These are phyloP conservation scores for Didymella arachidicola DNA, from an alignment of 2,329 filamentous ascomycete species.

Conservation along the genomic window DNA sequence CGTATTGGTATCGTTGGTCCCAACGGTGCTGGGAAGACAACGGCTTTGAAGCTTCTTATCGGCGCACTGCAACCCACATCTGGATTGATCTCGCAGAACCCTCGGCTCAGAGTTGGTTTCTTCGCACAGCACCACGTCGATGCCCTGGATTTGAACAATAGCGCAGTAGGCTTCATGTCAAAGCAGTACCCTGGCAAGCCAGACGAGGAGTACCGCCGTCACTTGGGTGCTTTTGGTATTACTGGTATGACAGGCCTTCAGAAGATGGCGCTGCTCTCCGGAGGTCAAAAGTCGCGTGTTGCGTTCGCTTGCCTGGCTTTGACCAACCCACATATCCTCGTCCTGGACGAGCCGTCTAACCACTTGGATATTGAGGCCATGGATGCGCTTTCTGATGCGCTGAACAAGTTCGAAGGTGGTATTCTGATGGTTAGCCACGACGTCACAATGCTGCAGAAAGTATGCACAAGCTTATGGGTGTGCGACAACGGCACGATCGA, in stretches of 20 bases:
- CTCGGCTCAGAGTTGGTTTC: conserved; percentile 89
- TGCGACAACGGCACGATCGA: conserved; percentile 93
- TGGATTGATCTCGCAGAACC: conserved; percentile 86
- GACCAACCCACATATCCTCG: conserved; percentile 93
- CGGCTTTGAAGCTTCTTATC: conserved; percentile 96
- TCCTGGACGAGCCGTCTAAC: conserved; percentile 98
- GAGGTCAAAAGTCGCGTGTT: conserved; percentile 97
- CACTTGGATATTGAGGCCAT: conserved; percentile 99
- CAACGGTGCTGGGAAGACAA: conserved; percentile 98
- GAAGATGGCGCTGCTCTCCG: conserved; percentile 92
- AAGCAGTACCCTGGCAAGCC: conserved; percentile 87
- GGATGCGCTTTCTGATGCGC: conserved; percentile 87
- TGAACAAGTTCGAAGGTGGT: conserved; percentile 88
- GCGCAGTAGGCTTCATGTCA: conserved; percentile 95
- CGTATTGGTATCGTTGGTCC: conserved; percentile 99
- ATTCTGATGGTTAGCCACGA: conserved; percentile 99
- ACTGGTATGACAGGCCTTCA: conserved; percentile 96
- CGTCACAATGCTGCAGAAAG: conserved; percentile 96
- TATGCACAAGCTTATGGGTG: conserved; percentile 95
- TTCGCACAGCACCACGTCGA: conserved; percentile 99
- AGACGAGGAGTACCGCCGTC: conserved; percentile 95
- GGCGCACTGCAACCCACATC: conserved; percentile 78
- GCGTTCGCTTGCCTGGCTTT: conserved; percentile 96
- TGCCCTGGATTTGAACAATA: conserved; percentile 86
- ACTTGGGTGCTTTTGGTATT: conserved; percentile 84